Percentiles rank a stretch among this genome's conserved stretches.
These are phyloP conservation scores for Coemansia asiatica DNA, from an alignment of 192 early-diverging fungal species.

Conservation along the genomic window DNA sequence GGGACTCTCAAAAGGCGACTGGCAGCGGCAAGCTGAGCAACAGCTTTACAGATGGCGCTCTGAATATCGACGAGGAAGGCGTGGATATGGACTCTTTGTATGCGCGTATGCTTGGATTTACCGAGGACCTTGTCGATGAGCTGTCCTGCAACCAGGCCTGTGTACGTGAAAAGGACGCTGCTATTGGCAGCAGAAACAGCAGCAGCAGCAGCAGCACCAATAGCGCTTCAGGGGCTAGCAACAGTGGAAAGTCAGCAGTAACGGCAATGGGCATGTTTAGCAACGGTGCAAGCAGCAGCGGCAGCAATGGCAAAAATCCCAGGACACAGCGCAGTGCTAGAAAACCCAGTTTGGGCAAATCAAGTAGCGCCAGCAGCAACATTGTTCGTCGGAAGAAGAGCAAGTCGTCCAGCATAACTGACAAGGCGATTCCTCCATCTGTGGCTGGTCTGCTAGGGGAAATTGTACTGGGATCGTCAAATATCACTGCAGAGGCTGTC, in stretches of 20 bases:
- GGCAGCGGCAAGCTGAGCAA: background rate
- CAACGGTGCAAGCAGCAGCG: background rate
- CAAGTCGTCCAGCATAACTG: background rate
- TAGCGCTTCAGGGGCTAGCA: too few relatives aligned
- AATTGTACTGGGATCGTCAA: slow-evolving; percentile 15
- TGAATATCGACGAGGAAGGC: slow-evolving; percentile 35
- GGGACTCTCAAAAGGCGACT: background rate
- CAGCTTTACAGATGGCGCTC: background rate
- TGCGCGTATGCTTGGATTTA: slow-evolving; percentile 56
- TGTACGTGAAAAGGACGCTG: background rate
- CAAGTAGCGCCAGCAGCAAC: slow-evolving; percentile 21
- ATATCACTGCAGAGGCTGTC: slow-evolving; percentile 36
- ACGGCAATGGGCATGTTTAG: background rate
- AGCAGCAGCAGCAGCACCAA: too few relatives aligned
- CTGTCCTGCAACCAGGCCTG: background rate
- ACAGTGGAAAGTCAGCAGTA: background rate
- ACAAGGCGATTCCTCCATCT: slow-evolving; percentile 1
- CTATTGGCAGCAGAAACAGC: background rate
- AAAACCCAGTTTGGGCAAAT: too few relatives aligned
- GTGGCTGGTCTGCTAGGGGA: slow-evolving; percentile 31
- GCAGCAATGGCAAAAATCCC: background rate
- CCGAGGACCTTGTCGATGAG: slow-evolving; percentile 33
- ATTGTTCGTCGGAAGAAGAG: slow-evolving; percentile 20
- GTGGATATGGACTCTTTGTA: slow-evolving; percentile 43
- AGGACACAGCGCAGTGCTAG: background rate